Evolutionary conservation across 176 grass and related monocot genomes (phyloP), one percentile per base, ranked within the genome.

Genomic region (Echinochloa phyllopogon): DNA sequence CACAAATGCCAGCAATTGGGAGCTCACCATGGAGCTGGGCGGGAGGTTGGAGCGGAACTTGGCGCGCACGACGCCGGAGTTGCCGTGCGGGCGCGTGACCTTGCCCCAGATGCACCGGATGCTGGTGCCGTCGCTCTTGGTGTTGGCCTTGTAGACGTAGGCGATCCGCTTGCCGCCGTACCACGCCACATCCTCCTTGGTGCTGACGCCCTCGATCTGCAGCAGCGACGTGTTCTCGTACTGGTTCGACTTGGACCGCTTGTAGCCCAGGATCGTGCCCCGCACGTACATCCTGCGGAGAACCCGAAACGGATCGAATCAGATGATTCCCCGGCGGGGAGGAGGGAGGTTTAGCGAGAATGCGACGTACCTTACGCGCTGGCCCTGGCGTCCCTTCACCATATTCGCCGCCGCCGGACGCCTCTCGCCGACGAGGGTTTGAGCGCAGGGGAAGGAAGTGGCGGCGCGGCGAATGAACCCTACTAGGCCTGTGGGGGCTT

Each of bases 91-190:
- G 39, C 93, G 78, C 4, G 77, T 83, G 56, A 89, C 91, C 91
- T 91, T 93, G 44, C 89, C 91, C 91, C 89, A 94, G 65, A 88
- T 89, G 85, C 89, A 97, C 15, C 89, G 77, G 55, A 77, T n/a
- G 69, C 33, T 21, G 56, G 67, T 74, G 25, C 79, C 89, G n/a
- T 76, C 75, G 43, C 86, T 89, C 84, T 83, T 97, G 62, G 91
- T 83, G 88, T 89, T 89, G 69, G 87, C 93, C 93, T 88, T 95
- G 90, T 95, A 95, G 62, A 95, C 55, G 76, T 95, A 92, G 11
- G 93, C 93, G 81, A 94, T 83, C 56, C 82, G 72, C 89, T 90
- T 94, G 76, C 91, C 87, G 48, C 86, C 77, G 87, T 97, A 94
- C 78, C 82, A 94, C 1, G 78, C 75, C 3, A 92, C 91, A 37